phyloP scores from a whole-genome alignment of 768 basidiomycete species.

The Dentipellis fragilis region DNA sequence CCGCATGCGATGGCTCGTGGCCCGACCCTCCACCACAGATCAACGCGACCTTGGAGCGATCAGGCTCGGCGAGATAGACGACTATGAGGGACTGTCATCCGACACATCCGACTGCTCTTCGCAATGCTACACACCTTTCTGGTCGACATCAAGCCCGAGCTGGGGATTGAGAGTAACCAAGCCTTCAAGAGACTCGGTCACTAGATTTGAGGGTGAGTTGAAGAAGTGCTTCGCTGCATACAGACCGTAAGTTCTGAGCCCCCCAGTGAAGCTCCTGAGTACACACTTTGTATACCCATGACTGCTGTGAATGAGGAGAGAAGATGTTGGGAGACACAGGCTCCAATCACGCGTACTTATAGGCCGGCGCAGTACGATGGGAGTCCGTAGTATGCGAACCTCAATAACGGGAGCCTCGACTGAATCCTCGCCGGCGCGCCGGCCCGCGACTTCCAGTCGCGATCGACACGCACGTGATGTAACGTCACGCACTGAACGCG shows the following conservation, averaged over 20 bases:
- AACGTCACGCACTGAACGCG: not conserved
- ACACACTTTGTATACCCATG: slow-evolving; percentile 7
- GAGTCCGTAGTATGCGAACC: no score
- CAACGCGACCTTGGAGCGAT: slow-evolving; percentile 61
- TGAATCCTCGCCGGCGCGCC: not conserved
- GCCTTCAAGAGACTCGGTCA: slow-evolving; percentile 70
- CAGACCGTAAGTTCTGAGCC: not conserved
- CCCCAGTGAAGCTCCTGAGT: no score
- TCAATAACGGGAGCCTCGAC: not conserved
- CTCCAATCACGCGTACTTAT: not conserved
- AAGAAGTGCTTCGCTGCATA: slow-evolving; percentile 61
- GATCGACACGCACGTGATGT: not conserved
- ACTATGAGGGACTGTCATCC: slow-evolving; percentile 28
- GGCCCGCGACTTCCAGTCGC: not conserved
- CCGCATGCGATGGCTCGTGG: slow-evolving; percentile 87
- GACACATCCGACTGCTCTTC: not conserved
- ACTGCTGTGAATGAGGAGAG: not conserved
- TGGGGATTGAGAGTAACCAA: slow-evolving; percentile 62
- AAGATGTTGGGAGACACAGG: not conserved
- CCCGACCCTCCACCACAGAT: slow-evolving; percentile 83
- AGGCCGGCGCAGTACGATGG: not conserved
- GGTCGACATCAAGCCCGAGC: slow-evolving; percentile 55
- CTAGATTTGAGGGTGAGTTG: slow-evolving; percentile 60
- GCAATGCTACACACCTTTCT: slow-evolving; percentile 51
- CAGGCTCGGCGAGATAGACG: slow-evolving; percentile 45